phyloP scores from a whole-genome alignment of 1,139 yeast genomes.

The Geotrichum klebahnii region DNA sequence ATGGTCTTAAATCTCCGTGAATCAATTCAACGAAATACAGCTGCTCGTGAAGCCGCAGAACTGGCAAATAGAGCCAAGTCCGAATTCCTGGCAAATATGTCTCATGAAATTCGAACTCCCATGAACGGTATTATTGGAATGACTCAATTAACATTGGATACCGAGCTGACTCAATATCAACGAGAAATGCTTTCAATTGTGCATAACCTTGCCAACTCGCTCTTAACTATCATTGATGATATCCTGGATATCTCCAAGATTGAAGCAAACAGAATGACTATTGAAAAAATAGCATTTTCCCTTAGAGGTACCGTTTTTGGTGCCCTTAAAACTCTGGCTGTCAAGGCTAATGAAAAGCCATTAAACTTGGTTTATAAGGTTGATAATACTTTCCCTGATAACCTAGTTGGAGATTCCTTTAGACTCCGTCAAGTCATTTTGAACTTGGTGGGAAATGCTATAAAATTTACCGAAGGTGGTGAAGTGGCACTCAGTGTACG shows the following conservation, averaged over 20 bases:
- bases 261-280: conserved; percentile 89
- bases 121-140: conserved; percentile 90
- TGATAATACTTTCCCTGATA: conserved; percentile 82
- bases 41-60: conserved; percentile 92
- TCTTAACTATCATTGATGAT: conserved; percentile 81
- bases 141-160: conserved; percentile 83
- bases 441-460: conserved; percentile 82
- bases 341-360: conserved; percentile 80
- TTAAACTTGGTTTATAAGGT: conserved; percentile 75
- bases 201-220: conserved; percentile 76
- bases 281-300: conserved; percentile 81
- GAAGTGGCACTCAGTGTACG: conserved; percentile 53
- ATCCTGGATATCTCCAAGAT: conserved; percentile 86
- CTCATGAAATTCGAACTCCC: conserved; percentile 88
- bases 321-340: conserved; percentile 81
- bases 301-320: conserved; percentile 83
- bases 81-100: conserved; percentile 85
- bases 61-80: conserved; percentile 87
- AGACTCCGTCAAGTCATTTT: conserved; percentile 79
- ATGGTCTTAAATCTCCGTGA: conserved; percentile 86
- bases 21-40: conserved; percentile 84
- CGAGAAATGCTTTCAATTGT: conserved; percentile 86
- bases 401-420: conserved; percentile 80
- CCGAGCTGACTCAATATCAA: conserved; percentile 82
- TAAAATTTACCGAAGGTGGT: conserved; percentile 77